These are phyloP conservation scores for Usnea hakonensis DNA, from an alignment of 495 filamentous ascomycete species.

Conservation along the genomic window DNA sequence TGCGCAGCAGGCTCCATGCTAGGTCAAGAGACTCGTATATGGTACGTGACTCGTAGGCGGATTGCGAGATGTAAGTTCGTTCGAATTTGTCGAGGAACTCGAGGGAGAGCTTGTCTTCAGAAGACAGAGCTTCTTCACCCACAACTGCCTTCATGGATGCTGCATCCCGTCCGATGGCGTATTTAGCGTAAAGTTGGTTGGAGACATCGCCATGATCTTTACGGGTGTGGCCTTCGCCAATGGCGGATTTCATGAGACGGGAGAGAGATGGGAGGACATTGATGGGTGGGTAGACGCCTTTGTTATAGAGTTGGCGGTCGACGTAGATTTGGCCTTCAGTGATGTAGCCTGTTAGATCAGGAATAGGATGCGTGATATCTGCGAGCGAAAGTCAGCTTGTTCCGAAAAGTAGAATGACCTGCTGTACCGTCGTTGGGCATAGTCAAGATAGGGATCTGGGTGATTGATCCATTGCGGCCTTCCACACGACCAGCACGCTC, in stretches of 20 bases:
- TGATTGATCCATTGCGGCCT: slow-evolving; percentile 96
- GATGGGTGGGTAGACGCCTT: slow-evolving; percentile 96
- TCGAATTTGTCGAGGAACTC: slow-evolving; percentile 99
- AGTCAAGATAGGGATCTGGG: slow-evolving; percentile 95
- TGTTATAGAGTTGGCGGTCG: slow-evolving; percentile 90
- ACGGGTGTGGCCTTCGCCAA: slow-evolving; percentile 90
- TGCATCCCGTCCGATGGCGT: slow-evolving; percentile 94
- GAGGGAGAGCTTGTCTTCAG: slow-evolving; percentile 93
- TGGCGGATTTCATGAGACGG: slow-evolving; percentile 99
- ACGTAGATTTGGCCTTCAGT: slow-evolving; percentile 98
- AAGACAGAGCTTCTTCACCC: slow-evolving; percentile 89
- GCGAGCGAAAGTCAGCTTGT: slow-evolving; percentile 18
- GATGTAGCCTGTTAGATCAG: slow-evolving; percentile 97
- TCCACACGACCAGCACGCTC: slow-evolving; percentile 98
- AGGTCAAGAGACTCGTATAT: slow-evolving; percentile 91
- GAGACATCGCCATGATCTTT: slow-evolving; percentile 97
- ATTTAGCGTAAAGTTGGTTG: slow-evolving; percentile 99
- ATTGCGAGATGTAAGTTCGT: slow-evolving; percentile 82
- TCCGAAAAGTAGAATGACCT: neutral
- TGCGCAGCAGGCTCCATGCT: slow-evolving; percentile 90
- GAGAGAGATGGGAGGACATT: slow-evolving; percentile 98
- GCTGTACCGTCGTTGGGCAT: slow-evolving; percentile 92
- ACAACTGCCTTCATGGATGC: slow-evolving; percentile 99
- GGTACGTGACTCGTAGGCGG: slow-evolving; percentile 79
- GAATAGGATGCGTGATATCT: slow-evolving; percentile 99